phyloP scores from a whole-genome alignment of 352 stramenopile genomes.

The Phytophthora tentaculata region DNA sequence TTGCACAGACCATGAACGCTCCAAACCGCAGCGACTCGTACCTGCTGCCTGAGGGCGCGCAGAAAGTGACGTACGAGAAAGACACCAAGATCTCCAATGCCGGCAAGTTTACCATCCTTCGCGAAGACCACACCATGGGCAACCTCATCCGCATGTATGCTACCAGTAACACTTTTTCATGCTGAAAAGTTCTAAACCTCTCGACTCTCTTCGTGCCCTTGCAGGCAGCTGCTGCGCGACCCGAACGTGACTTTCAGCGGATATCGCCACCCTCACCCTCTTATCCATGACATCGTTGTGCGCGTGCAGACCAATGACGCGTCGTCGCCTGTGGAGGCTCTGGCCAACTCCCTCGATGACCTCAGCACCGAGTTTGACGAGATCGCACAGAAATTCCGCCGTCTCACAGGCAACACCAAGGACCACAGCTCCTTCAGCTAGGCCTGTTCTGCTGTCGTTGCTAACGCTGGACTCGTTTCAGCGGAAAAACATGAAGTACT shows the following conservation, averaged over 20 bases:
- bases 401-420: constrained; percentile 84
- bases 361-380: constrained; percentile 89
- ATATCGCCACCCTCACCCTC: constrained; percentile 97
- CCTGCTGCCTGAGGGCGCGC: constrained; percentile 81
- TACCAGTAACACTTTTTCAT: neutral
- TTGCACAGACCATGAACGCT: constrained; percentile 68
- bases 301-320: constrained; percentile 93
- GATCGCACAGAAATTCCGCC: constrained; percentile 85
- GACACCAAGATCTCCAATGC: constrained; percentile 98
- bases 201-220: neutral
- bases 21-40: constrained; percentile 87
- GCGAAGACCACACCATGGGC: constrained; percentile 98
- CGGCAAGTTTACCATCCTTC: constrained; percentile 97
- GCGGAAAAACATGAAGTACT: constrained; percentile 23
- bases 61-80: constrained; percentile 95
- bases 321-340: constrained; percentile 81
- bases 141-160: constrained; percentile 96
- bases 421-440: constrained; percentile 86
- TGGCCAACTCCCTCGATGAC: constrained; percentile 86
- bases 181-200: neutral
- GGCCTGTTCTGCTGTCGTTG: neutral
- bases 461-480: no score
- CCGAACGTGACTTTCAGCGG: constrained; percentile 93
- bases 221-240: constrained; percentile 88
- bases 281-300: constrained; percentile 96